Conservation (phyloP, 176 grass and related monocot genomes). For the Sorghum bicolor region Sorghum_bicolor_NCBIv3 NC_012871.2:64113501-64114000, state of each 20-base stretch:
- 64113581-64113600: constrained; percentile 45
- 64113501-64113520: constrained; percentile 41
- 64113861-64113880: constrained; percentile 78
- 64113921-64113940: constrained; percentile 13
- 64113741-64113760: constrained; percentile 2
- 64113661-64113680: constrained; percentile 75
- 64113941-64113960: neutral
- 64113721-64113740: constrained; percentile 77
- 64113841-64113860: constrained; percentile 67
- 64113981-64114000: constrained; percentile 1
- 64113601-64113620: constrained; percentile 79
- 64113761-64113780: constrained; percentile 23
- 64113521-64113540: constrained; percentile 51
- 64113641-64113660: constrained; percentile 58
- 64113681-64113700: constrained; percentile 76
- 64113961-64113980: neutral
- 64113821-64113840: constrained; percentile 29
- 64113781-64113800: constrained; percentile 23
- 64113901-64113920: constrained; percentile 73
- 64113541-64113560: constrained; percentile 56
- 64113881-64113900: constrained; percentile 85
- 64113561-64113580: constrained; percentile 58
- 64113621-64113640: constrained; percentile 77
- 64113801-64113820: constrained; percentile 23
- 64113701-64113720: constrained; percentile 92